Conservation (phyloP, 345 rosid genomes). For the Syzygium aqueum region DNA sequence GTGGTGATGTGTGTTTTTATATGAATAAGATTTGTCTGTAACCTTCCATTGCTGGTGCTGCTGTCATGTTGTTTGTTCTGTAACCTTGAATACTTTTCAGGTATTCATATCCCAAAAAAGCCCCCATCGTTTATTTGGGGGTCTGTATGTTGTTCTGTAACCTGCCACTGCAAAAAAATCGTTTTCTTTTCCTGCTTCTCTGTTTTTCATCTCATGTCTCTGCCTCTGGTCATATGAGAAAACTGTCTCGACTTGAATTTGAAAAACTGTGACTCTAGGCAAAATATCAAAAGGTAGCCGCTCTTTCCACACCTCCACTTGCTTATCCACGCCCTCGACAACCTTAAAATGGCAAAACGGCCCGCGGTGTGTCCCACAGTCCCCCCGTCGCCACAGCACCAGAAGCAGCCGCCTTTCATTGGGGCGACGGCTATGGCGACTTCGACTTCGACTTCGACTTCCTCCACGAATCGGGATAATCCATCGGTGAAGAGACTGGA, state of each 20-base stretch:
- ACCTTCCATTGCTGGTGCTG: background rate
- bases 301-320: too few species aligned
- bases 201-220: background rate
- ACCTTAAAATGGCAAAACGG: too few species aligned
- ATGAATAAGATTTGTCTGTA: background rate
- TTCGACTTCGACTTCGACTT: too few species aligned
- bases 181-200: background rate
- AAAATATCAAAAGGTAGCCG: background rate
- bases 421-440: background rate
- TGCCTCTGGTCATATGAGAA: background rate
- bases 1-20: background rate
- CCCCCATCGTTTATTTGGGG: too few species aligned
- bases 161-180: background rate
- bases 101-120: too few species aligned
- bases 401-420: background rate
- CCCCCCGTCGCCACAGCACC: background rate
- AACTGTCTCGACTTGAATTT: fast-evolving
- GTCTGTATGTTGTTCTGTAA: too few species aligned
- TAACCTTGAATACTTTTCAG: too few species aligned
- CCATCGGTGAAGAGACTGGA: background rate
- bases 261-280: background rate
- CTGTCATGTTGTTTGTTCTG: background rate
- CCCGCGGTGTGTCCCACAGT: too few species aligned
- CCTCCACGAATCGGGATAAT: constrained; percentile 17
- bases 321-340: background rate